A percentile compares a stretch with the other conserved stretches of the same genome.
Conservation (phyloP, 2,329 filamentous ascomycete genomes). For the Apiospora sp. region DNA sequence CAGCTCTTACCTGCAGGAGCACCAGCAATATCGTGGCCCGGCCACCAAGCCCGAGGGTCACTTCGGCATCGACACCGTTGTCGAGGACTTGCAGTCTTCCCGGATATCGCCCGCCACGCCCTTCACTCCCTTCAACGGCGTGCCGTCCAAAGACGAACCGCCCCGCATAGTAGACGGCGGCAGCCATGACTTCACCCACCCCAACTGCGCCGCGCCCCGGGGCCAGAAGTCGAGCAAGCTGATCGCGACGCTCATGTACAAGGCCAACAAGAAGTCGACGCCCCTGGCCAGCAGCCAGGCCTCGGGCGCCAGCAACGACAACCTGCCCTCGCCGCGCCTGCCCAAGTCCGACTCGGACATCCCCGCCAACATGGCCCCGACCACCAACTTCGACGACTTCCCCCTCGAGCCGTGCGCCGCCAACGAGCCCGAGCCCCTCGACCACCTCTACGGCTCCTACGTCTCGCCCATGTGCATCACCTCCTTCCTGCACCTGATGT, state of each 20-base stretch:
- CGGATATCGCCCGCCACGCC: slow-evolving; percentile 50
- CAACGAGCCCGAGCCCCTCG: slow-evolving; percentile 64
- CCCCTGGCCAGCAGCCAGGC: slow-evolving; percentile 29
- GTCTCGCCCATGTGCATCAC: slow-evolving; percentile 71
- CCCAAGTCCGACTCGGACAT: slow-evolving; percentile 50
- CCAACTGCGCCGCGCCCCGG: slow-evolving; percentile 64
- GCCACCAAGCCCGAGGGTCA: slow-evolving; percentile 58
- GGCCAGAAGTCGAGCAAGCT: slow-evolving; percentile 60
- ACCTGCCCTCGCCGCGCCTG: slow-evolving; percentile 46
- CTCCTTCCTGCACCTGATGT: slow-evolving; percentile 72
- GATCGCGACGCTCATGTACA: slow-evolving; percentile 72
- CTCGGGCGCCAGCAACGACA: slow-evolving; percentile 39
- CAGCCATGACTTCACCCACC: slow-evolving; percentile 68
- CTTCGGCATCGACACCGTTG: slow-evolving; percentile 71
- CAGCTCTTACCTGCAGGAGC: slow-evolving; percentile 68
- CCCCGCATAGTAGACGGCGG: slow-evolving; percentile 69
- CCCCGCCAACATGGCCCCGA: slow-evolving; percentile 65
- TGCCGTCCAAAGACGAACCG: slow-evolving; percentile 66
- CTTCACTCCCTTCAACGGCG: slow-evolving; percentile 63
- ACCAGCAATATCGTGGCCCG: slow-evolving; percentile 69
- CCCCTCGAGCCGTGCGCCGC: slow-evolving; percentile 65
- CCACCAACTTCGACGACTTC: slow-evolving; percentile 64
- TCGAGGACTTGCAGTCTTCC: slow-evolving; percentile 60
- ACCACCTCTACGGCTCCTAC: slow-evolving; percentile 72
- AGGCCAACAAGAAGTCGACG: slow-evolving; percentile 42